These are phyloP conservation scores for Teratosphaeria zuluensis DNA, from an alignment of 2,329 filamentous ascomycete genomes.

Conservation along the genomic window DNA sequence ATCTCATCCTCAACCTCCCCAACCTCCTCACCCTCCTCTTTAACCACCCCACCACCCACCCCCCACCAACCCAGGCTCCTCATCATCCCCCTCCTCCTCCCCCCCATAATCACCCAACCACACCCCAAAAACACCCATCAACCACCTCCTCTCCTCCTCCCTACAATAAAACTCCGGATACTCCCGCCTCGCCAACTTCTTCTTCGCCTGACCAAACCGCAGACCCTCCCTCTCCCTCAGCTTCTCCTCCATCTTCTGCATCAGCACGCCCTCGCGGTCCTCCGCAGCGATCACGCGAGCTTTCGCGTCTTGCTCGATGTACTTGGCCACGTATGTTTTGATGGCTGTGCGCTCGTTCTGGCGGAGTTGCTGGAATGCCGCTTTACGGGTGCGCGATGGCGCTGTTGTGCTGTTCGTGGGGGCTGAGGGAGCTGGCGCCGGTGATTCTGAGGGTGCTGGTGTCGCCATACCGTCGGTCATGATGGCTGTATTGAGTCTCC, in stretches of 20 bases:
- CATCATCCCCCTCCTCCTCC: conserved; percentile 6
- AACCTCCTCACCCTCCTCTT: background rate
- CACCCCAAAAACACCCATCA: background rate
- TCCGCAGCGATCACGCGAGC: background rate
- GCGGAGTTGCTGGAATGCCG: background rate
- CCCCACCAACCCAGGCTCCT: conserved; percentile 3
- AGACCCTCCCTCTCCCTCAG: background rate
- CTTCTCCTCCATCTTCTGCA: conserved; percentile 1
- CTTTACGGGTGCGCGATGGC: no score
- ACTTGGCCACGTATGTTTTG: background rate
- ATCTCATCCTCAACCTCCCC: background rate
- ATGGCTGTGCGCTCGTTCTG: conserved; percentile 2
- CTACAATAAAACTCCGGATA: conserved; percentile 3
- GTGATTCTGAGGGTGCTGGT: no score
- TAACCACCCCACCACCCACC: background rate
- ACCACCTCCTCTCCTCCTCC: conserved; percentile 3
- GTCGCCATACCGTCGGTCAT: no score
- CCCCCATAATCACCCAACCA: background rate
- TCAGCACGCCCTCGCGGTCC: conserved; percentile 1
- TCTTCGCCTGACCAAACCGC: background rate
- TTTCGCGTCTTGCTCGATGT: background rate
- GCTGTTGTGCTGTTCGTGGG: no score
- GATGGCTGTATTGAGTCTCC: no score
- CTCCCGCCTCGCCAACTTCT: background rate
- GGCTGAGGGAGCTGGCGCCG: no score